Evolutionary conservation across 129 eudicot genomes (phyloP).

Genomic region (Chrysanthemum lavandulifolium): DNA sequence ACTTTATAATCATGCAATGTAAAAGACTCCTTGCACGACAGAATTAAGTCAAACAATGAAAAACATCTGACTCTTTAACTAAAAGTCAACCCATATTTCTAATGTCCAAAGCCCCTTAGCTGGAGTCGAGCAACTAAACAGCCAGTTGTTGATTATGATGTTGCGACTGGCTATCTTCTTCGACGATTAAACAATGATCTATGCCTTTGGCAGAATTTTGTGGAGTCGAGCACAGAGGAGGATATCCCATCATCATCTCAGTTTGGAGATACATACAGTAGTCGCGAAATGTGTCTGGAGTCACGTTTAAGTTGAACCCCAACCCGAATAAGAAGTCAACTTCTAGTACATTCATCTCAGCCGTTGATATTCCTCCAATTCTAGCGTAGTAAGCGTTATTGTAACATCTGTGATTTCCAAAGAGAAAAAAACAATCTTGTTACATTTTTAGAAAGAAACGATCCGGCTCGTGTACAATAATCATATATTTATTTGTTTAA

Average conservation of each 20-base stretch:
- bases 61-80: conserved; percentile 10
- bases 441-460: neutral
- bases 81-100: conserved; percentile 15
- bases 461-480: neutral
- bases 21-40: conserved; percentile 4
- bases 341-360: conserved; percentile 61
- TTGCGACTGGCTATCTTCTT: conserved; percentile 40
- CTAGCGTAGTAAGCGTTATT: conserved; percentile 62
- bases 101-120: conserved; percentile 22
- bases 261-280: conserved; percentile 48
- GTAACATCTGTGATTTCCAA: conserved; percentile 45
- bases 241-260: conserved; percentile 41
- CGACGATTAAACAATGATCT: conserved; percentile 28
- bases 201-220: conserved; percentile 7
- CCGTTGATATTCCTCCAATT: conserved; percentile 60
- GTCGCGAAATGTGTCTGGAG: conserved; percentile 49
- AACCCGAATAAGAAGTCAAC: conserved; percentile 70
- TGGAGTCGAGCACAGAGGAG: conserved; percentile 32
- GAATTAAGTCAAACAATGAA: conserved; percentile 18
- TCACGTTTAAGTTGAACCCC: conserved; percentile 58
- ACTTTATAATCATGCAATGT: conserved; percentile 21
- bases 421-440: conserved; percentile 6
- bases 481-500: neutral
- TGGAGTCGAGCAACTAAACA: conserved; percentile 25
- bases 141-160: conserved; percentile 36